Percentiles rank a stretch among this genome's conserved stretches.
Evolutionary conservation across 768 basidiomycete genomes (phyloP).

Genomic region (Krasilnikovozyma curviuscula): DNA sequence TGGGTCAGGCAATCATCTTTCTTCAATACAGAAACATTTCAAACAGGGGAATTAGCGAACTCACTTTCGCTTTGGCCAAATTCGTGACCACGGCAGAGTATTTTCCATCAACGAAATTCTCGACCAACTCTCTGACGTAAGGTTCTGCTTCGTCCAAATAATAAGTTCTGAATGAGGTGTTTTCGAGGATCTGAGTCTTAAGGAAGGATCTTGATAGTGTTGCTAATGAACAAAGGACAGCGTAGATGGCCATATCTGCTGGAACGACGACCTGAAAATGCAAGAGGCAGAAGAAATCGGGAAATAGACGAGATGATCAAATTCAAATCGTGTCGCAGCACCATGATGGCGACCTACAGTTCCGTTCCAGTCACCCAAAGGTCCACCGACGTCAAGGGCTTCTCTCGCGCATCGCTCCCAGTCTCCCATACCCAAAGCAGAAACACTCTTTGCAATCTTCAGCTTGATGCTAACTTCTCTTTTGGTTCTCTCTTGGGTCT

Average conservation of each 20-base stretch:
- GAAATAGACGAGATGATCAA: not conserved
- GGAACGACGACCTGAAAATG: constrained; percentile 48
- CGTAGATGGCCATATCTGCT: constrained; percentile 71
- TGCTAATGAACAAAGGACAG: constrained; percentile 63
- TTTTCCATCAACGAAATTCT: constrained; percentile 65
- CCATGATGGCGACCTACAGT: constrained; percentile 30
- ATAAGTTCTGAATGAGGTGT: constrained; percentile 41
- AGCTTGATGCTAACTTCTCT: not conserved
- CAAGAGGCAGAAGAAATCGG: not conserved
- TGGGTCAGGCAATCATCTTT: too few species aligned
- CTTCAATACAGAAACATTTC: too few species aligned
- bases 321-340: not conserved
- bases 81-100: too few species aligned
- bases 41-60: too few species aligned
- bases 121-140: constrained; percentile 66
- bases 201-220: constrained; percentile 51
- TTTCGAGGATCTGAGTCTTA: constrained; percentile 42
- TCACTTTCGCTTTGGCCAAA: too few species aligned
- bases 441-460: too few species aligned
- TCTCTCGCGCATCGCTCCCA: constrained; percentile 64
- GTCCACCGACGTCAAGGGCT: constrained; percentile 43
- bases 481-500: not conserved
- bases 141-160: constrained; percentile 66
- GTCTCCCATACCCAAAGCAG: constrained; percentile 46
- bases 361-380: constrained; percentile 59